Evolutionary conservation across 2,329 filamentous ascomycete species (phyloP).

Genomic region (Rutstroemia sydowiana): DNA sequence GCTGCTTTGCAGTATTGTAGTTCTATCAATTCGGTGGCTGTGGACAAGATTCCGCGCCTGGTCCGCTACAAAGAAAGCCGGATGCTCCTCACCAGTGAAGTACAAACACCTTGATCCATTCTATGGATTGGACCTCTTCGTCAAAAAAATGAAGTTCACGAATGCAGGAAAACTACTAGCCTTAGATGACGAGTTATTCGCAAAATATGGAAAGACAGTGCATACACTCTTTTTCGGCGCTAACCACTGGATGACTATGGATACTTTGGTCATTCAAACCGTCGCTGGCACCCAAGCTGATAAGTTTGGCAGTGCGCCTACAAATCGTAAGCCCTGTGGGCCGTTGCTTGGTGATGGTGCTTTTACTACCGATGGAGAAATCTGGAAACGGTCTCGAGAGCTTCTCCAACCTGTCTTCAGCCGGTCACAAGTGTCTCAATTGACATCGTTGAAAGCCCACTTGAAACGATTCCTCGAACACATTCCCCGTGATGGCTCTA

Average conservation of each 20-base stretch:
- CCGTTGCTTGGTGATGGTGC: slow-evolving; percentile 48
- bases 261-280: slow-evolving; percentile 48
- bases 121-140: background rate
- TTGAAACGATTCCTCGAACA: slow-evolving; percentile 47
- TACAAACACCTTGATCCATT: slow-evolving; percentile 1
- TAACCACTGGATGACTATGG: slow-evolving; percentile 33
- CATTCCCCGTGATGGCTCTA: slow-evolving; percentile 45
- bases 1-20: background rate
- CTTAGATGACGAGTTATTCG: slow-evolving; percentile 4
- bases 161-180: background rate
- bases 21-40: background rate
- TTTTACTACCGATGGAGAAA: slow-evolving; percentile 43
- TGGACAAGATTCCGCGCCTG: background rate
- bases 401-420: slow-evolving; percentile 46
- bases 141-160: background rate
- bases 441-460: slow-evolving; percentile 53
- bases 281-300: slow-evolving; percentile 47
- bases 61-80: background rate
- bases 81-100: background rate
- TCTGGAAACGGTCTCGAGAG: slow-evolving; percentile 41
- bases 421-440: slow-evolving; percentile 39
- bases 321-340: slow-evolving; percentile 36
- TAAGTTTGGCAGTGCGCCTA: slow-evolving; percentile 41
- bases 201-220: slow-evolving; percentile 11
- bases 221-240: slow-evolving; percentile 6